phyloP scores from a whole-genome alignment of 106 monocot species.

The Acorus calamus region DNA sequence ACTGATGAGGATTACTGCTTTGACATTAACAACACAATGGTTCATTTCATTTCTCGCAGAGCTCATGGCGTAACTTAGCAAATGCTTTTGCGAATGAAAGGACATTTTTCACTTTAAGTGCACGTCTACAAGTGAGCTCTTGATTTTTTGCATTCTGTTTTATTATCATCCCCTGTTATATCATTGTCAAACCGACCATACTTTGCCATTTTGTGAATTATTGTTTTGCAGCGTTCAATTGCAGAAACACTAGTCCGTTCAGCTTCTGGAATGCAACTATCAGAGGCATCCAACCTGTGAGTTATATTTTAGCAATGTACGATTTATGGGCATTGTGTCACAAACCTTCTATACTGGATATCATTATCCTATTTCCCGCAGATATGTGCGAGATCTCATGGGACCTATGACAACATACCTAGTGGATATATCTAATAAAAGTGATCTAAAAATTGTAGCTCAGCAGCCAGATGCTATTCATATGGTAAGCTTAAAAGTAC shows the following conservation, averaged over 20 bases:
- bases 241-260: conserved; percentile 79
- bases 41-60: conserved; percentile 23
- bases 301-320: neutral
- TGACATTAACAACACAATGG: neutral
- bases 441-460: conserved; percentile 53
- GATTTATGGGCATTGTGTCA: too few relatives aligned
- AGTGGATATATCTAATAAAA: conserved; percentile 49
- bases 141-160: neutral
- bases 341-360: too few relatives aligned
- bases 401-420: conserved; percentile 68
- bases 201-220: too few relatives aligned
- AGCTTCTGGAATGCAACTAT: conserved; percentile 61
- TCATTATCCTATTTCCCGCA: conserved; percentile 6
- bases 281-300: conserved; percentile 67
- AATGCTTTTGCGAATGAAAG: conserved; percentile 86
- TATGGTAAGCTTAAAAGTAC: conserved; percentile 32
- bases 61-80: conserved; percentile 72
- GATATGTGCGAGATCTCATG: conserved; percentile 79
- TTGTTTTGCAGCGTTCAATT: conserved; percentile 60
- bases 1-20: too few relatives aligned
- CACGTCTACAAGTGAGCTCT: conserved; percentile 64
- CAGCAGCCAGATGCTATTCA: conserved; percentile 69
- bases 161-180: neutral
- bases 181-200: too few relatives aligned
- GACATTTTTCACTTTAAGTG: conserved; percentile 44